Base-by-base conservation (phyloP, 495 filamentous ascomycete genomes). In the Penicillium herquei region DNA sequence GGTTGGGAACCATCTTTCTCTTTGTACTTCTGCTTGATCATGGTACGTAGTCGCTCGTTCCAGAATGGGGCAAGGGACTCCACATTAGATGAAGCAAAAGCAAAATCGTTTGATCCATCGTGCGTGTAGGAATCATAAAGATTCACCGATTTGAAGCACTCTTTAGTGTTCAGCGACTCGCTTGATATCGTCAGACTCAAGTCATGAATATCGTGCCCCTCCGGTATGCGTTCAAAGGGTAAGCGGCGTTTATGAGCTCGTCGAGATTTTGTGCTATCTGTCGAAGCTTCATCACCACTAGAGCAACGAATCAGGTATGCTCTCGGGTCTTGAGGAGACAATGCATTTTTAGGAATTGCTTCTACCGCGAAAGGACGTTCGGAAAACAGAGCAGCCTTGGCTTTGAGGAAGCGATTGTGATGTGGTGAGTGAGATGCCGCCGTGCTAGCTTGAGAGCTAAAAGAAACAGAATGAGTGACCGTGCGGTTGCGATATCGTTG, bases 161-260 rank as follows among this genome's bases (percentile, higher is more conserved):
- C 32, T 11, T 46, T 18, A 4, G 46, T 6, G 11, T 30, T 6
- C 3, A 56, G 14, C 2, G 66, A 9, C 9, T 66, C 45, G 3
- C 55, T 33, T 4, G 57, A 21, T 13, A 63, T 30, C 0, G 35
- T 61, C 2, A 72, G 9, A 26, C 60, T 39, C 9, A 70, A 3
- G 42, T 64, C 32, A 52, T 76, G 66, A 17, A 71, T 12, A 31
- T 71, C 60, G 18, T 51, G 46, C 9, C 62, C 69, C 2, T 71
- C 62, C 0, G 72, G 67, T 33, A 74, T 73, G 1, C 51, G 71
- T 62, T 78, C 70, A 50, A 75, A 61, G 3, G 71, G 73, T 12
- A 76, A 37, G 18, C 64, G 68, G 44, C 39, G 66, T 0, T 62
- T 68, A 2, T 54, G 63, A 49, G 59, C 55, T 40, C 71, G 62